Evolutionary conservation across 2,329 filamentous ascomycete genomes (phyloP), one percentile per base, ranked within the genome.

Genomic region (Ceratocystis smalleyi): DNA sequence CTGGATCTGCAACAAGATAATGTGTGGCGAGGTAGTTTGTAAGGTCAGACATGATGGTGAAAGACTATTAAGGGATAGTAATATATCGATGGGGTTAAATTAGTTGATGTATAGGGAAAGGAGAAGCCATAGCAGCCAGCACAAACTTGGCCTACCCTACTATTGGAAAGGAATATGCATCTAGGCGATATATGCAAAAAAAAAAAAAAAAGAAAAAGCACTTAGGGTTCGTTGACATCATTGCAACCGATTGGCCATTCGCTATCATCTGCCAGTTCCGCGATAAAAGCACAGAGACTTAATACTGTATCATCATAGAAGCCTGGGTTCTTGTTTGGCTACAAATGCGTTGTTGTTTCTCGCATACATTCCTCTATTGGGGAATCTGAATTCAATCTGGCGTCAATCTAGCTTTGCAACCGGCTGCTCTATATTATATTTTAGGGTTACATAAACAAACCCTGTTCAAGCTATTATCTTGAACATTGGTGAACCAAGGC

Each of bases 1-100:
- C 83, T 5, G 78, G 74, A 67, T 83, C 80, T 49, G 81, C 77
- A 64, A 80, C 77, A 61, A 99, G 85, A 73, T 99, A 99, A 74
- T 91, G 94, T 68, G 89, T 87, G 45, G 92, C 91, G 43, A 99
- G 83, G 72, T 97, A 99, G 71, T 85, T 84, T 66, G 90, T 86
- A 68, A 96, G 81, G 69, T 83, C 80, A n/a, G 65, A 66, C 65
- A 66, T 66, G 8, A 49, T 49, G 27, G 6, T 1, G 62, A 27
- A 49, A 19, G 40, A 8, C 7, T 22, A 55, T 35, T 7, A 32
- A 8, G 17, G 43, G 24, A 32, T 15, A 27, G 47, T 15, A n/a
- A 27, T 10, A 43, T 40, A 40, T 40, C 35, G 35, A 40, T 40
- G 10, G 35, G 3, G 3, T 40, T 15, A 40, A 40, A 35, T 35